These are phyloP conservation scores for Coemansia sp. DNA, from an alignment of 192 early-diverging fungal genomes.

Conservation along the genomic window DNA sequence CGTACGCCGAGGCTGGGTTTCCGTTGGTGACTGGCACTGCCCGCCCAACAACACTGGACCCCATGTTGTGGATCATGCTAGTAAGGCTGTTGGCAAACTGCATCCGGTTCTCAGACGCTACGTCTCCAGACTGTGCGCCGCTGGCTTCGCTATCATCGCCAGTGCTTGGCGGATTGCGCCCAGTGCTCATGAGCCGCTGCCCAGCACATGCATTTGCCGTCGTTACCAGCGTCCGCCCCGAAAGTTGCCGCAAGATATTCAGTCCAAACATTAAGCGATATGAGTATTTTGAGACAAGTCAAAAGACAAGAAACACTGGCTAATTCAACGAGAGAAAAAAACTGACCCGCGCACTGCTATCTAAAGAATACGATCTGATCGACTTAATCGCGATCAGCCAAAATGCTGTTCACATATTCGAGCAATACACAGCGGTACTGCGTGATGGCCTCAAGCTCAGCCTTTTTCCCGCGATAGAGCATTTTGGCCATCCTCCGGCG, in stretches of 20 bases:
- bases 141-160: background rate
- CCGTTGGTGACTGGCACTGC: slow-evolving; percentile 53
- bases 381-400: background rate
- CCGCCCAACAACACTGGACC: slow-evolving; percentile 37
- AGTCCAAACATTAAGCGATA: slow-evolving; percentile 10
- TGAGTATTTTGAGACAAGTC: background rate
- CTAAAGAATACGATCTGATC: background rate
- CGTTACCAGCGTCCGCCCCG: background rate
- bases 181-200: slow-evolving; percentile 15
- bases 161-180: background rate
- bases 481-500: slow-evolving; percentile 43
- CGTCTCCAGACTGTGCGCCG: background rate
- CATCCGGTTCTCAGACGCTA: slow-evolving; percentile 1
- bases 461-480: slow-evolving; percentile 47
- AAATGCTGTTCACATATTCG: slow-evolving; percentile 16
- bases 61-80: slow-evolving; percentile 4
- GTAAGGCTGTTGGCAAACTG: slow-evolving; percentile 30
- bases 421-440: slow-evolving; percentile 29
- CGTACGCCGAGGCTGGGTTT: slow-evolving; percentile 56
- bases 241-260: background rate
- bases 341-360: too few relatives aligned
- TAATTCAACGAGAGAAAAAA: too few relatives aligned
- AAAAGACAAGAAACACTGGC: background rate
- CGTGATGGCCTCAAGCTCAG: slow-evolving; percentile 41
- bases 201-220: background rate